phyloP scores from a whole-genome alignment of 805 yeast genomes.

The Hermanozyma aechmeae region DNA sequence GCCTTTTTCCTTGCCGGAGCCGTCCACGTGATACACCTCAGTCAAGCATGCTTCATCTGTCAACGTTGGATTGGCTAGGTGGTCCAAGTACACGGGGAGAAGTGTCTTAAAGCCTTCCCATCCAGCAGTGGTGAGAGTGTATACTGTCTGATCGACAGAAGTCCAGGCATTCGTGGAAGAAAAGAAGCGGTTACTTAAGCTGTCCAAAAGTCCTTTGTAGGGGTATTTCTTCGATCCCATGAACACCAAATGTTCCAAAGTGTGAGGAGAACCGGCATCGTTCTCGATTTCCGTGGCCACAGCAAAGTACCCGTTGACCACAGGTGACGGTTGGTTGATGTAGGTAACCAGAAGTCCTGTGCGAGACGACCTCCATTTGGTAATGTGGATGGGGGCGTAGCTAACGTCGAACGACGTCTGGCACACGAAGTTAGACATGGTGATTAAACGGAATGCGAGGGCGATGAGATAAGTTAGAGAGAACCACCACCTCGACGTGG shows the following conservation, averaged over 20 bases:
- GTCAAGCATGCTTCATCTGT: slow-evolving; percentile 88
- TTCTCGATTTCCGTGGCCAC: slow-evolving; percentile 87
- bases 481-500: too few relatives aligned
- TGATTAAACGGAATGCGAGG: background rate
- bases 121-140: slow-evolving; percentile 86
- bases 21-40: slow-evolving; percentile 93
- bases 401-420: slow-evolving; percentile 48
- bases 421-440: background rate
- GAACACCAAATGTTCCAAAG: slow-evolving; percentile 86
- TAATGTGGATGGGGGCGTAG: slow-evolving; percentile 63
- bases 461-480: too few relatives aligned
- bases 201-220: slow-evolving; percentile 84
- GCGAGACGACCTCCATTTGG: slow-evolving; percentile 68
- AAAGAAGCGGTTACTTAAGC: slow-evolving; percentile 73
- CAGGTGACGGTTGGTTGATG: slow-evolving; percentile 73
- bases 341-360: slow-evolving; percentile 80
- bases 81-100: slow-evolving; percentile 86
- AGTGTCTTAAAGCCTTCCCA: slow-evolving; percentile 87
- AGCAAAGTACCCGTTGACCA: slow-evolving; percentile 89
- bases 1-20: slow-evolving; percentile 84
- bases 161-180: slow-evolving; percentile 97
- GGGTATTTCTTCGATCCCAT: slow-evolving; percentile 91
- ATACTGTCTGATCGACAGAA: slow-evolving; percentile 89
- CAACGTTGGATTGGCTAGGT: slow-evolving; percentile 72
- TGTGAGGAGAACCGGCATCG: slow-evolving; percentile 92